Percentiles rank a stretch among this genome's conserved stretches.
These are phyloP conservation scores for Yamadazyma aaseri DNA, from an alignment of 1,139 yeast genomes.

Conservation along the genomic window DNA sequence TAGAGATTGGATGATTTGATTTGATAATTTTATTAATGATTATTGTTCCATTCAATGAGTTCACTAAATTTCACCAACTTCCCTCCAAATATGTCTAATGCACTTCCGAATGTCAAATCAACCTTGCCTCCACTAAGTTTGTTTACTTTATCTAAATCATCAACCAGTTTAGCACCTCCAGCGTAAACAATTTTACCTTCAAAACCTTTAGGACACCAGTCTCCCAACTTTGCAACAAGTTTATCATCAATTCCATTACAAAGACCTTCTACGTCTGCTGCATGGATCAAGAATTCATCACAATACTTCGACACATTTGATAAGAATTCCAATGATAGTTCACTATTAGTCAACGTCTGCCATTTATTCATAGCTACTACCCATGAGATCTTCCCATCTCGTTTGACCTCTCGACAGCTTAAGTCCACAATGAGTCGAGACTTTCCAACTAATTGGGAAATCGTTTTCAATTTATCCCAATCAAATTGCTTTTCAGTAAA, in stretches of 20 bases:
- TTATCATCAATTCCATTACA: constrained; percentile 88
- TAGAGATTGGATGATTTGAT: not conserved
- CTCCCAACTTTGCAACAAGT: constrained; percentile 66
- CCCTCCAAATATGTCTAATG: constrained; percentile 94
- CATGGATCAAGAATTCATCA: constrained; percentile 86
- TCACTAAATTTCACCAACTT: constrained; percentile 70
- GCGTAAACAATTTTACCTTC: constrained; percentile 85
- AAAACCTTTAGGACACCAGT: constrained; percentile 65
- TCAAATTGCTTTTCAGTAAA: constrained; percentile 65
- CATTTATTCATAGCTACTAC: constrained; percentile 95
- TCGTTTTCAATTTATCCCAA: constrained; percentile 47
- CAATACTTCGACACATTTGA: constrained; percentile 60
- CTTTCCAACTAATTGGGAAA: constrained; percentile 58
- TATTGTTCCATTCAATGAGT: constrained; percentile 67
- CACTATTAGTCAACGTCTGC: constrained; percentile 81
- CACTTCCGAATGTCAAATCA: constrained; percentile 89
- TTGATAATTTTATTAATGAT: constrained; percentile 1
- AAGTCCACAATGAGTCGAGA: constrained; percentile 80
- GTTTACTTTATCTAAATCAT: constrained; percentile 66
- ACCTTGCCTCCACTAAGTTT: constrained; percentile 74
- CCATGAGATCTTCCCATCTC: constrained; percentile 51
- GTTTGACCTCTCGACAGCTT: constrained; percentile 65
- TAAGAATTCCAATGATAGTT: constrained; percentile 54
- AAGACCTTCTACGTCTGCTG: constrained; percentile 97
- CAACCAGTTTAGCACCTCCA: constrained; percentile 84